Base-by-base conservation (phyloP, 345 rosid genomes). In the Cardamine occulta region DNA sequence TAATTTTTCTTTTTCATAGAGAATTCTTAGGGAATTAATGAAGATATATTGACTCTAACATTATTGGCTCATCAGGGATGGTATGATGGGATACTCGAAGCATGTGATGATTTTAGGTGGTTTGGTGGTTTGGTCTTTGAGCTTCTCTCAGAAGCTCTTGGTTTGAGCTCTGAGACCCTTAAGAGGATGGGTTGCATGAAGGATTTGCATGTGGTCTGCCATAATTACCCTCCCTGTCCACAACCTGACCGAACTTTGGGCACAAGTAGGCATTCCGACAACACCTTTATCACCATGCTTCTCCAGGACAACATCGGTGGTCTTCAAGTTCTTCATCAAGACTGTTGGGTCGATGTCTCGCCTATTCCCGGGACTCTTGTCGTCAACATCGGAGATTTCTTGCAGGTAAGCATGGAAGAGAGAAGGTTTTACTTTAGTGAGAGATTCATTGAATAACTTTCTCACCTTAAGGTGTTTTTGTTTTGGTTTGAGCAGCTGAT, bases 241-340 rank as follows among this genome's bases (percentile, higher is more conserved):
- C 70, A 78, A 75, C 88, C 86, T 34, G 83, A 86, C 52, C 28
- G 73, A 51, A 71, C 82, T 11, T 31, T 83, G 61, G 88, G 85
- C 13, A 32, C 81, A 24, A 60, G 65, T 23, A 68, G 19, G 24
- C 88, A 83, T 72, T 18, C 76, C 0, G 83, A 84, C 53, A 68
- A 64, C 51, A 47, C 31, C 10, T 73, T 84, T 60, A 40, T 86
- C 26, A 84, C 85, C 23, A 48, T 81, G 31, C 85, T 83, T 70
- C 80, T 77, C 39, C 89, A 86, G 48, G 89, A 86, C 59, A 61
- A 79, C 11, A 74, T 83, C 0, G 90, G 90, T 17, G 90, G 88
- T 37, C 84, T 85, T 51, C 85, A 83, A 48, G 56, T 83, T 56
- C 85, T 81, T 66, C 81, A 83, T 69, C 63, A 75, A 35, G 76